Base-by-base conservation (phyloP, 108 stramenopile genomes). In the Cyclotella atomus region DNA sequence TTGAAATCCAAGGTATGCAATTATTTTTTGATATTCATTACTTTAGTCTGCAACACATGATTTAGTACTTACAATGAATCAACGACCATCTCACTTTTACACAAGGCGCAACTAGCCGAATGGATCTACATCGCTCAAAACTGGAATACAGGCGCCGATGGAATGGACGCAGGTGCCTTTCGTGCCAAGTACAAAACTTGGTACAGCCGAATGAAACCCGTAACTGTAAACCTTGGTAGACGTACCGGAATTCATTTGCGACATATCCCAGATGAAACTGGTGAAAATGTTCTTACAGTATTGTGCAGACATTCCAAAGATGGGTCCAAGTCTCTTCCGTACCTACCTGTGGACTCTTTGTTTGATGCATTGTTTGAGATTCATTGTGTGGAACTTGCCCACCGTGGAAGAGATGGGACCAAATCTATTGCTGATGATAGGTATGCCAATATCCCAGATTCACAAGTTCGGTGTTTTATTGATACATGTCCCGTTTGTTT, bases 321-420 rank as follows among this genome's bases (percentile, higher is more conserved):
- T 19, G 80, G 80, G 27, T 44, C 54, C 36, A 75, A 60, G 24
- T 74, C 72, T 28, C 63, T 75, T 10, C 30, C 69, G n/a, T 81
- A 81, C 45, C 56, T 81, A 20, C 68, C 62, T 2, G 35, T 81
- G 35, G 65, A 54, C 0, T 38, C 24, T 29, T 47, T 79, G 29
- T 81, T 75, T 50, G 80, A 81, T 59, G 80, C 80, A 2, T 57
- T 81, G 33, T 81, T 81, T 59, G 64, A 81, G 63, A 74, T 81
- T 17, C 80, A 81, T 36, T 49, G 45, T 0, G 24, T 81, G 15
- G 80, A 74, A 44, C 36, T 75, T 1, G 49, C 30, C 23, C 80
- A 81, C 53, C 80, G 73, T 15, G 73, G 73, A 44, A 43, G 80
- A 21, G 80, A 81, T 65, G 73, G 73, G 14, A 75, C 73, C 0